Base-by-base conservation (phyloP, 768 basidiomycete species). In the Termitomyces sp. region DNA sequence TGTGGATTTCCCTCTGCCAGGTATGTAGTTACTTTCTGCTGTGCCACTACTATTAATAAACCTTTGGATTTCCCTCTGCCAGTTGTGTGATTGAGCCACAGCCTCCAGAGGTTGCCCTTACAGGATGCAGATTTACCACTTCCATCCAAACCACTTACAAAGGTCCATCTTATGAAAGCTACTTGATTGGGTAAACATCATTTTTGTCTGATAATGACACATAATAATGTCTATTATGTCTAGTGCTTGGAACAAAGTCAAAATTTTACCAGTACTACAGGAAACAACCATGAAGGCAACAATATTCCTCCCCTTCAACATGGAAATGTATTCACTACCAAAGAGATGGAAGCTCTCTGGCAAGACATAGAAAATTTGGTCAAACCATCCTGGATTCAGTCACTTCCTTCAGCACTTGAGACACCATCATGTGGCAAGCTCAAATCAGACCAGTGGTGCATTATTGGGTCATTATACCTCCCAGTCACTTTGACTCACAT, bases 401-500 rank as follows among this genome's bases (percentile, higher is more conserved):
- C 38, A 61, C 71, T 46, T 56, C 72, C 15, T 69, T 72, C 14
- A 47, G 55, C 67, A 11, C 40, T 59, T 0, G 67, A 70, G 43
- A 69, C 71, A 14, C 52, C 36, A 3, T 53, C 52, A 9, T 53
- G 36, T 12, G 36, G 52, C 36, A 74, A 73, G 47, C 61, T 74
- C 20, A 74, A 72, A 36, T 69, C 76, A 15, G 71, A 76, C 45
- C 61, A 76, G 61, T 81, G 77, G 25, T 25, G 25, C 25, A 25
- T 25, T 25, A 25, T 25, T 25, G 25, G 25, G 25, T 25, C 25
- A 25, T 55, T 77, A 20, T 66, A 77, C 57, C 68, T 79, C 31
- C 73, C 73, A 1, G 65, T 75, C 31, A 76, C 78, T 2, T 66
- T 80, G 1, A 66, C 70, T 29, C 67, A 72, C 0, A 64, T 80